Base-by-base conservation (phyloP, 805 yeast species). In the Candida pseudofarinosa region DNA sequence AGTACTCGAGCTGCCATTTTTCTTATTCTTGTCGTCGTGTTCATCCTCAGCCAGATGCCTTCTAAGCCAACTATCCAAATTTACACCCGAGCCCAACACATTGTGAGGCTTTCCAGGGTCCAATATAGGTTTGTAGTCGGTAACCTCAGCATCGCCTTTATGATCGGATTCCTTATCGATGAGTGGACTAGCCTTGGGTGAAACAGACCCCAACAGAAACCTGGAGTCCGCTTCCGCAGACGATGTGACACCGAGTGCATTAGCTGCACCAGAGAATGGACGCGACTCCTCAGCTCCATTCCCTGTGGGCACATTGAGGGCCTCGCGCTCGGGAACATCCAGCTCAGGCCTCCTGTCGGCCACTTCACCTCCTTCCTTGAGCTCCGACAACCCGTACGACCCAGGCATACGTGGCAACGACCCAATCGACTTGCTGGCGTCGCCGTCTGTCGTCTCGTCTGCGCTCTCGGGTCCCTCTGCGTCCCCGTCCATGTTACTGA, bases 41-140 rank as follows among this genome's bases (percentile, higher is more conserved):
- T 10, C 28, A 10, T 23, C 28, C 28, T 23, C 28, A 6, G 10
- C 41, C 17, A 42, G 41, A 31, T 40, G 37, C 5, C 36, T 33
- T 4, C 52, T 52, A 23, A 60, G 47, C n/a, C 53, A 38, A 15
- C 47, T 40, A 15, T 55, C 56, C 18, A 56, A 39, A 37, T 56
- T 57, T 13, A 47, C 15, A 16, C 30, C 19, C 33, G 45, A 35
- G 15, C 67, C 46, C 3, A 69, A 56, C 40, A 16, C 32, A 13
- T 40, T 23, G 7, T 47, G 39, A 7, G 66, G 65, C 45, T 62
- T 69, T 0, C 74, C 76, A 2, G 80, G 80, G 51, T 76, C 80
- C 59, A 75, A 59, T 1, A 76, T 71, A 32, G 67, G 59, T 23
- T 23, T 23, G 28, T 23, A 23, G 28, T 23, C 28, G 28, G 28